Conservation (phyloP, 768 basidiomycete species). For the Mrakia blollopis region DNA sequence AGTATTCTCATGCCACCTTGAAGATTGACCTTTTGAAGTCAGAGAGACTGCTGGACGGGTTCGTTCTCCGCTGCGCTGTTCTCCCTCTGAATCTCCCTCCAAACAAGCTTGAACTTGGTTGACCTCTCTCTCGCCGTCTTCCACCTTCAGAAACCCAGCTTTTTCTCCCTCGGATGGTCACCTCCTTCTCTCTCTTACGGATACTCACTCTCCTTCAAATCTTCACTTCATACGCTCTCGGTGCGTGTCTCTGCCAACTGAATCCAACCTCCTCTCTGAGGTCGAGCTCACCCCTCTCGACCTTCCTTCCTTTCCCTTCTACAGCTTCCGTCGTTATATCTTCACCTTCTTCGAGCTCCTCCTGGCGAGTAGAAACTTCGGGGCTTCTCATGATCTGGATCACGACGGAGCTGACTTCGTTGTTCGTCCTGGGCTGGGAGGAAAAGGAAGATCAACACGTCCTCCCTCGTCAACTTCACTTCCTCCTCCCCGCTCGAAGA, state of each 20-base stretch:
- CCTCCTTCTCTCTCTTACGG: neutral
- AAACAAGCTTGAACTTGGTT: neutral
- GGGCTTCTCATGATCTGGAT: neutral
- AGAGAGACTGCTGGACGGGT: no score
- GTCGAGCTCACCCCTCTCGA: conserved; percentile 1
- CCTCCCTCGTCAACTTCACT: neutral
- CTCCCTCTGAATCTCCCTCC: neutral
- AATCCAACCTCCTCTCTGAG: no score
- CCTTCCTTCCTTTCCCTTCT: neutral
- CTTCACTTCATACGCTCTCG: neutral
- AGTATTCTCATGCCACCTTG: neutral
- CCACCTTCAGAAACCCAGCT: neutral
- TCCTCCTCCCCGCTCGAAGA: neutral
- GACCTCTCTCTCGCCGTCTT: neutral
- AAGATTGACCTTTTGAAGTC: no score
- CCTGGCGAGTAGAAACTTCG: neutral
- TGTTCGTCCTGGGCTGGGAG: neutral
- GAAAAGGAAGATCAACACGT: neutral
- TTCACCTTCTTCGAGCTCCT: neutral
- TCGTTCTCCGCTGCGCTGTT: neutral
- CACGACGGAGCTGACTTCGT: neutral
- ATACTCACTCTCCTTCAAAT: neutral
- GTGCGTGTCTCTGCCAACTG: neutral
- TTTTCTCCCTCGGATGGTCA: neutral
- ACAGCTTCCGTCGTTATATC: neutral